Evolutionary conservation across 768 basidiomycete genomes (phyloP).

Genomic region (Daedaleopsis nitida): DNA sequence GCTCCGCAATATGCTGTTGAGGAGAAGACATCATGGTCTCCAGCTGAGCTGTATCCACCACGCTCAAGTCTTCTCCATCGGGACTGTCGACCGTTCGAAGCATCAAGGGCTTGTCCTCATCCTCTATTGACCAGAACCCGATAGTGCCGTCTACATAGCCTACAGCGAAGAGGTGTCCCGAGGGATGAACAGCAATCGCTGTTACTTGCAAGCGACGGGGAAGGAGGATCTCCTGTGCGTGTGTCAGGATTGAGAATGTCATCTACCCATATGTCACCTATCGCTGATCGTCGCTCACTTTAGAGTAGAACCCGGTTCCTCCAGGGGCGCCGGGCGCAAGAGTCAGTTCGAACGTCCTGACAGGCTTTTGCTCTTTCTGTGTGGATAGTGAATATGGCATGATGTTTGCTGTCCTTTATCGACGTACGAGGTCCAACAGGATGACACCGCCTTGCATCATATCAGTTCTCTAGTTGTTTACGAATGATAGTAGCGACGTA

Average conservation of each 20-base stretch:
- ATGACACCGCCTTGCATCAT: conserved; percentile 54
- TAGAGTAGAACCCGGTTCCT: conserved; percentile 60
- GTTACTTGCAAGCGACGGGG: conserved; percentile 74
- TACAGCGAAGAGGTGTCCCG: conserved; percentile 74
- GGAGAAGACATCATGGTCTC: conserved; percentile 39
- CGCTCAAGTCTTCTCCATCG: conserved; percentile 52
- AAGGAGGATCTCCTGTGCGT: conserved; percentile 59
- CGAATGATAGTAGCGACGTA: conserved; percentile 29
- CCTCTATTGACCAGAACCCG: conserved; percentile 81
- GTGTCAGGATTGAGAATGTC: background rate
- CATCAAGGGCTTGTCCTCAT: conserved; percentile 72
- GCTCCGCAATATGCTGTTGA: conserved; percentile 19
- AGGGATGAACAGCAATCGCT: conserved; percentile 70
- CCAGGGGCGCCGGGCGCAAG: conserved; percentile 84
- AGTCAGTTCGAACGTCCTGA: conserved; percentile 68
- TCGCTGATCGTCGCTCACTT: conserved; percentile 29
- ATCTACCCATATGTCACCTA: background rate
- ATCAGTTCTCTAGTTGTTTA: background rate
- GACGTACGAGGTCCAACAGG: conserved; percentile 57
- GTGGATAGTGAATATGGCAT: conserved; percentile 24
- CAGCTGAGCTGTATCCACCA: conserved; percentile 50
- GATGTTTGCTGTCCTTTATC: background rate
- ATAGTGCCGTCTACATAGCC: conserved; percentile 85
- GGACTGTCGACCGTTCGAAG: conserved; percentile 66
- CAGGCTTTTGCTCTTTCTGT: conserved; percentile 50